Evolutionary conservation across 441 rosid genomes (phyloP), one percentile per base, ranked within the genome.

Genomic region (Erodium trifolium): DNA sequence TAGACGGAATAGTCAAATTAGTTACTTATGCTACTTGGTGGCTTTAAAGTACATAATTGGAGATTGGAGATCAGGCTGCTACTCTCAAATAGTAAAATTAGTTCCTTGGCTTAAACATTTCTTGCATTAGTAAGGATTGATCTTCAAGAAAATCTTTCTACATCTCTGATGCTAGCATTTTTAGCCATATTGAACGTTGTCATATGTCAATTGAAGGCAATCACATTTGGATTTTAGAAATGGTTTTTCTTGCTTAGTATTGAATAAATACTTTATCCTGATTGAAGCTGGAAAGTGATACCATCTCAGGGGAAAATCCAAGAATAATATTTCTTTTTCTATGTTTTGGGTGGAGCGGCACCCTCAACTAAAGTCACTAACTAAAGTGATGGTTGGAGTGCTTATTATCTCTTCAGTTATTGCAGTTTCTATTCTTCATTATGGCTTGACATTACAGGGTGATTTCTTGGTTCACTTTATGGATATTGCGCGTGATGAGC

Each of bases 401-500:
- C 5, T 9, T 53, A 23, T 34, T 34, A 34, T 49, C 59, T 66
- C 55, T 70, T 29, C 57, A 68, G 67, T 53, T 49, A 63, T 70
- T 59, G 23, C 49, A 43, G 18, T 49, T 67, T 71, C 65, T 23
- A 23, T 59, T 31, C 13, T 57, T 76, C 45, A 75, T 67, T 60
- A 41, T 65, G 43, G 63, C 62, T 59, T 74, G 29, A 67, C 59
- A 66, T 72, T 78, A 65, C 84, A 94, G 98, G 99, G 97, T 63
- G 99, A 94, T 79, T 94, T 91, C 79, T 79, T 94, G 87, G 99
- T 94, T 78, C 99, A 90, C 78, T 94, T 94, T 74, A 90, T 88
- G 96, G 99, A 94, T 82, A 94, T 94, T 73, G 88, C 99, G 74
- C 87, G 96, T 75, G 98, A 94, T 69, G 97, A 92, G 81, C 92